These are phyloP conservation scores for Cladosporium oxysporum DNA, from an alignment of 2,329 filamentous ascomycete genomes.

Conservation along the genomic window DNA sequence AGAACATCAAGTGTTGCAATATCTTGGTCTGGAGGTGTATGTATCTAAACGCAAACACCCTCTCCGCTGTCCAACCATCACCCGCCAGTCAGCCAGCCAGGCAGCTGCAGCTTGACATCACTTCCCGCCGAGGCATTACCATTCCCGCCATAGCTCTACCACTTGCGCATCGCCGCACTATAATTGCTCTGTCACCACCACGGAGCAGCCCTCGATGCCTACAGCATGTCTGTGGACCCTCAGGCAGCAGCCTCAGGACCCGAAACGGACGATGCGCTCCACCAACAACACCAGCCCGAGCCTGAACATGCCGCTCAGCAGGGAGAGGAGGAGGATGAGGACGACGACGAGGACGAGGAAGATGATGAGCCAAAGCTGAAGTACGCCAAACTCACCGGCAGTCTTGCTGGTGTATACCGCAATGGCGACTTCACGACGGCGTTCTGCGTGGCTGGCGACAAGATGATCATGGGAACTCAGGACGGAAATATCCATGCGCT, in stretches of 20 bases:
- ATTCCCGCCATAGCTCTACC: neutral
- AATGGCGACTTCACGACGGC: conserved; percentile 94
- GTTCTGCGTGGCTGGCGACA: conserved; percentile 89
- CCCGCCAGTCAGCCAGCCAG: neutral
- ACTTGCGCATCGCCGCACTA: neutral
- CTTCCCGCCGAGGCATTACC: neutral
- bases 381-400: conserved; percentile 82
- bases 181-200: neutral
- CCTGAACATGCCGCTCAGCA: conserved; percentile 1
- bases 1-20: neutral
- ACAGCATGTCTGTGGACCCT: conserved; percentile 39
- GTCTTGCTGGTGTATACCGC: conserved; percentile 78
- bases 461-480: conserved; percentile 96
- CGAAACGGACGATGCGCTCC: conserved; percentile 12
- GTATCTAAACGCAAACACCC: neutral
- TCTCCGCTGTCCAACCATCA: neutral
- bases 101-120: conserved; percentile 18
- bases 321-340: conserved; percentile 20
- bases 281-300: conserved; percentile 2
- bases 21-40: neutral
- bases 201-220: conserved; percentile 19
- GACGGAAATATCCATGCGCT: conserved; percentile 95
- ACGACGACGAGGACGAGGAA: conserved; percentile 67
- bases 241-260: conserved; percentile 28
- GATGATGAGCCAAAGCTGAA: conserved; percentile 95